Conservation (phyloP, 176 grass and related monocot species). For the Calamus simplicifolius region DNA sequence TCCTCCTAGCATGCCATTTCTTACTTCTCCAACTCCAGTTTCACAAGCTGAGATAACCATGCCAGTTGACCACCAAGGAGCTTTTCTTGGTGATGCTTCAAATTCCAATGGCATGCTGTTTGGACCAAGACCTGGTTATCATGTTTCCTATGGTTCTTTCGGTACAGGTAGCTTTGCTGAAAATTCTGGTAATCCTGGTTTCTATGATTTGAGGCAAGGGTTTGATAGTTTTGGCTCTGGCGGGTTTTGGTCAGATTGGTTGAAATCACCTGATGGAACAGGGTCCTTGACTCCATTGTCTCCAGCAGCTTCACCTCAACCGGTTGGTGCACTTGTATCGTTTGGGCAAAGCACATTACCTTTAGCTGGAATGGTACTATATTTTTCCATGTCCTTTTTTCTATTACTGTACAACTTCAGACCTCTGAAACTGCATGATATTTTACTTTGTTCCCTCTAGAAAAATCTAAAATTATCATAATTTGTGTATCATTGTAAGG, state of each 20-base stretch:
- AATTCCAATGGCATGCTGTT: slow-evolving; percentile 63
- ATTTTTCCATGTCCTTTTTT: slow-evolving; percentile 23
- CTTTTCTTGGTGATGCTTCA: slow-evolving; percentile 50
- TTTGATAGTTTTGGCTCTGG: slow-evolving; percentile 18
- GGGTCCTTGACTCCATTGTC: slow-evolving; percentile 44
- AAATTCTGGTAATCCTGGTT: slow-evolving; percentile 21
- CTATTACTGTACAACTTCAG: too few species aligned
- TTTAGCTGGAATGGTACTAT: slow-evolving; percentile 54
- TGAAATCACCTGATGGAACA: slow-evolving; percentile 42
- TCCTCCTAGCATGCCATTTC: slow-evolving; percentile 60
- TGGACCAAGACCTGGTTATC: slow-evolving; percentile 62
- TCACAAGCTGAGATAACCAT: slow-evolving; percentile 59
- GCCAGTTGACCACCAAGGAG: slow-evolving; percentile 63
- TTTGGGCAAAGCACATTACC: slow-evolving; percentile 63
- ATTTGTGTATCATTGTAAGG: too few species aligned
- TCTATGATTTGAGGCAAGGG: background rate
- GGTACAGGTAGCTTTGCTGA: slow-evolving; percentile 38
- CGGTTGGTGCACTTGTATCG: slow-evolving; percentile 20
- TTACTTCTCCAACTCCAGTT: slow-evolving; percentile 61
- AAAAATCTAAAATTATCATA: too few species aligned
- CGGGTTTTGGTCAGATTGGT: slow-evolving; percentile 57
- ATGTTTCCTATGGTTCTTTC: slow-evolving; percentile 38
- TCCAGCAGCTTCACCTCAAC: slow-evolving; percentile 65
- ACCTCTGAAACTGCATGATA: too few species aligned
- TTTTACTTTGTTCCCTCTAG: too few species aligned